phyloP scores from a whole-genome alignment of 2,329 filamentous ascomycete species.

The Penicillium expansum region DNA sequence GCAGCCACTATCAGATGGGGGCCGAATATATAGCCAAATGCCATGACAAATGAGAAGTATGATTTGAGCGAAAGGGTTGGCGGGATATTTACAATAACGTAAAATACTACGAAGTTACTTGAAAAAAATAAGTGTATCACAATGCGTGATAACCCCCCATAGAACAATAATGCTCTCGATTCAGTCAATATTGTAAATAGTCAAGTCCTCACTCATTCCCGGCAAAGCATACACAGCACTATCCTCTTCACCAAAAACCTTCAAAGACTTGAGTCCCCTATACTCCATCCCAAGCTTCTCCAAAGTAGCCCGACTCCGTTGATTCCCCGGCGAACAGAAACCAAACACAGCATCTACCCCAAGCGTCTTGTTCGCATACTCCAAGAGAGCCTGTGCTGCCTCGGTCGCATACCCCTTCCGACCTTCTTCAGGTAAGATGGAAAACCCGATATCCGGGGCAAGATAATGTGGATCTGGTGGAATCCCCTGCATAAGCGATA shows the following conservation, averaged over 20 bases:
- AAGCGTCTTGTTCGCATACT: slow-evolving; percentile 14
- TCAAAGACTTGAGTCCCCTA: slow-evolving; percentile 16
- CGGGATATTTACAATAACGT: too few species aligned
- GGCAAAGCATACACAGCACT: slow-evolving; percentile 19
- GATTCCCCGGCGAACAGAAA: slow-evolving; percentile 20
- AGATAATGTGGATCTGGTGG: slow-evolving; percentile 13
- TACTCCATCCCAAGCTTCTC: slow-evolving; percentile 27
- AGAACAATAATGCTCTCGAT: not conserved
- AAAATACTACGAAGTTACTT: not conserved
- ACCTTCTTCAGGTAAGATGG: slow-evolving; percentile 22
- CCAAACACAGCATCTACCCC: slow-evolving; percentile 22
- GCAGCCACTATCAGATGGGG: slow-evolving; percentile 33
- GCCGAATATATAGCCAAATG: slow-evolving; percentile 24
- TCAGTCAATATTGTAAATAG: slow-evolving; percentile 11
- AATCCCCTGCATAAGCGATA: slow-evolving; percentile 19
- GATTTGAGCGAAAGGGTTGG: not conserved
- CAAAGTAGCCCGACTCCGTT: slow-evolving; percentile 17
- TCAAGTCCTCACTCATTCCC: slow-evolving; percentile 17
- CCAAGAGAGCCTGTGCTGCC: slow-evolving; percentile 18
- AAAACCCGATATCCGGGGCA: slow-evolving; percentile 27
- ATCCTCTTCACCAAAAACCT: slow-evolving; percentile 15
- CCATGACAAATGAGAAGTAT: slow-evolving; percentile 8
- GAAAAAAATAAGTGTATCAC: not conserved
- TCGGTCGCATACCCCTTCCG: slow-evolving; percentile 30
- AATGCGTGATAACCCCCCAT: not conserved